A percentile compares a stretch with the other conserved stretches of the same genome.
Conservation (phyloP, 805 yeast species). For the Metschnikowia orientalis region DNA sequence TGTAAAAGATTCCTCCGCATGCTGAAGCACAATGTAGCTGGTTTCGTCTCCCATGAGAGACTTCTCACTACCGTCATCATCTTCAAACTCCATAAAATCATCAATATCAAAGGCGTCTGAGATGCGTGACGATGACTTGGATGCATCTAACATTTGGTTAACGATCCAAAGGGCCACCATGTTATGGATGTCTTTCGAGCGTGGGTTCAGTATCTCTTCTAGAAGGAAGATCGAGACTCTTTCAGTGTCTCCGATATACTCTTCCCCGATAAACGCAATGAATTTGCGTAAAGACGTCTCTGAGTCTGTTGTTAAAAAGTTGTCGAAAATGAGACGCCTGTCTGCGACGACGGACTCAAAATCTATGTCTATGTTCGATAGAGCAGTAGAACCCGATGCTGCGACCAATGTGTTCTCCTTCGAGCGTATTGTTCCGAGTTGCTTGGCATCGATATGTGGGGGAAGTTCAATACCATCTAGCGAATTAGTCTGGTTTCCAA, state of each 20-base stretch:
- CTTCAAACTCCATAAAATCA: conserved; percentile 19
- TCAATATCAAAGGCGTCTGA: conserved; percentile 11
- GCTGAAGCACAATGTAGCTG: conserved; percentile 27
- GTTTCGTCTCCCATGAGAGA: conserved; percentile 21
- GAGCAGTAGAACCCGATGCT: not conserved
- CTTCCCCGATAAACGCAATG: conserved; percentile 8
- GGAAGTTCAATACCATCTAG: conserved; percentile 37
- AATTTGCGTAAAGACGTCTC: conserved; percentile 20
- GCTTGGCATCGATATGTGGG: conserved; percentile 31
- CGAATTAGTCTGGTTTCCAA: conserved; percentile 15
- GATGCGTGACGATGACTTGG: no score
- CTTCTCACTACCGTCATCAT: conserved; percentile 1
- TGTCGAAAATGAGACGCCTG: conserved; percentile 15
- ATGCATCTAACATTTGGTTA: conserved; percentile 16
- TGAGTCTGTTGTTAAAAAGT: conserved; percentile 16
- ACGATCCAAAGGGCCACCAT: conserved; percentile 31
- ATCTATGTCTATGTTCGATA: conserved; percentile 8
- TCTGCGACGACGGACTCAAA: not conserved
- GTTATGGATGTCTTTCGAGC: no score
- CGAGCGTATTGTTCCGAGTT: conserved; percentile 18
- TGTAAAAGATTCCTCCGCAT: conserved; percentile 42
- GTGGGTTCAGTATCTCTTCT: not conserved
- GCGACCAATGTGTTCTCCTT: conserved; percentile 1
- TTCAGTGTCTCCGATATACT: conserved; percentile 4
- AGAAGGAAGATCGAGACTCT: not conserved